Evolutionary conservation across 768 basidiomycete genomes (phyloP).

Genomic region (Pulveroboletus sp.): DNA sequence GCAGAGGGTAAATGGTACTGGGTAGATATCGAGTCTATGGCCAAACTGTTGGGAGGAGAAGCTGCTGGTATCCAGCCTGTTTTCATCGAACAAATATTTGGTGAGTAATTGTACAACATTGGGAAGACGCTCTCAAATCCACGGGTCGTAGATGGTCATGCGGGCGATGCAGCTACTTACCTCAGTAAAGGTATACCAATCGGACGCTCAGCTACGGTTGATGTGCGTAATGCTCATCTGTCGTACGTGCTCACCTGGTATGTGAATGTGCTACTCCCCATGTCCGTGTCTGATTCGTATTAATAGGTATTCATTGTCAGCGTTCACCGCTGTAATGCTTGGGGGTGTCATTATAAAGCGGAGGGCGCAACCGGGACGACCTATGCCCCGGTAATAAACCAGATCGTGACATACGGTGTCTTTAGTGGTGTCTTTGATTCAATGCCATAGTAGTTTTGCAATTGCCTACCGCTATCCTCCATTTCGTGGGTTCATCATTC

Average conservation of each 20-base stretch:
- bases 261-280: constrained; percentile 14
- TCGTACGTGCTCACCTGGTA: constrained; percentile 97
- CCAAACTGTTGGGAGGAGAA: constrained; percentile 69
- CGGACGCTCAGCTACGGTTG: constrained; percentile 76
- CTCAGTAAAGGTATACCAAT: constrained; percentile 75
- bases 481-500: background rate
- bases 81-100: constrained; percentile 85
- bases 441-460: constrained; percentile 3
- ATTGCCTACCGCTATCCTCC: background rate
- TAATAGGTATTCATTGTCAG: constrained; percentile 83
- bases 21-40: constrained; percentile 81
- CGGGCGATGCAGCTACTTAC: constrained; percentile 60
- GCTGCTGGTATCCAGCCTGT: constrained; percentile 76
- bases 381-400: constrained; percentile 48
- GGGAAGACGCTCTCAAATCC: background rate
- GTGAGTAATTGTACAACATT: constrained; percentile 39
- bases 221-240: constrained; percentile 88
- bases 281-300: constrained; percentile 10
- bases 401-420: background rate
- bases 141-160: constrained; percentile 66
- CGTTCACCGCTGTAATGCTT: constrained; percentile 82
- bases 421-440: background rate
- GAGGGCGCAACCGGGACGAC: constrained; percentile 42
- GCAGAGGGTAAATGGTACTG: constrained; percentile 86
- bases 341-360: constrained; percentile 57